Evolutionary conservation across 2,329 filamentous ascomycete species (phyloP).

Genomic region (Setomelanomma holmii): DNA sequence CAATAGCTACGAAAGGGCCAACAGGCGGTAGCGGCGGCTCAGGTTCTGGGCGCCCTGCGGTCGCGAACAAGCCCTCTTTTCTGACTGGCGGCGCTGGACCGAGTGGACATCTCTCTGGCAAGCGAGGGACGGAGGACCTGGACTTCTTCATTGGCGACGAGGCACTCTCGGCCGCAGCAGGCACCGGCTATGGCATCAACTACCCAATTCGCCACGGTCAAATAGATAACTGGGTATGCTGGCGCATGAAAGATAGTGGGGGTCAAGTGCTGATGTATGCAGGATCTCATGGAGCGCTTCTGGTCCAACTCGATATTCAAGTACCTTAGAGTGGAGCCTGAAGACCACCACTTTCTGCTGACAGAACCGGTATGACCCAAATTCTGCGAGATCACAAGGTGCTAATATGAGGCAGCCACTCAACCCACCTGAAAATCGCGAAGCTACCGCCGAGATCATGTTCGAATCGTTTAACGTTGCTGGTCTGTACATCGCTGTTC

Average conservation of each 20-base stretch:
- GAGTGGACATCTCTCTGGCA: conserved; percentile 81
- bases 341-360: conserved; percentile 97
- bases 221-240: conserved; percentile 93
- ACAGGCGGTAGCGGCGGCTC: conserved; percentile 73
- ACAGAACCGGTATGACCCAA: conserved; percentile 81
- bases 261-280: conserved; percentile 19
- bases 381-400: neutral
- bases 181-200: conserved; percentile 93
- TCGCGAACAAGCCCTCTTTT: conserved; percentile 95
- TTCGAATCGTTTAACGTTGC: conserved; percentile 99
- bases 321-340: conserved; percentile 95
- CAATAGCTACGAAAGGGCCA: conserved; percentile 91
- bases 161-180: conserved; percentile 81
- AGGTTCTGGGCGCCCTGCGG: conserved; percentile 85
- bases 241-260: neutral
- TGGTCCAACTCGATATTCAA: conserved; percentile 99
- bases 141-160: conserved; percentile 99
- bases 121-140: conserved; percentile 95
- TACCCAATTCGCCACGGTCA: conserved; percentile 98
- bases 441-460: conserved; percentile 99
- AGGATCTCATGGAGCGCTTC: conserved; percentile 99
- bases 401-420: conserved; percentile 71
- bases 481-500: conserved; percentile 97
- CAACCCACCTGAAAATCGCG: conserved; percentile 97
- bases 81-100: conserved; percentile 88